Percentiles rank a stretch among this genome's conserved stretches.
Evolutionary conservation across 495 filamentous ascomycete species (phyloP).

Genomic region (Oleoguttula mirabilis): DNA sequence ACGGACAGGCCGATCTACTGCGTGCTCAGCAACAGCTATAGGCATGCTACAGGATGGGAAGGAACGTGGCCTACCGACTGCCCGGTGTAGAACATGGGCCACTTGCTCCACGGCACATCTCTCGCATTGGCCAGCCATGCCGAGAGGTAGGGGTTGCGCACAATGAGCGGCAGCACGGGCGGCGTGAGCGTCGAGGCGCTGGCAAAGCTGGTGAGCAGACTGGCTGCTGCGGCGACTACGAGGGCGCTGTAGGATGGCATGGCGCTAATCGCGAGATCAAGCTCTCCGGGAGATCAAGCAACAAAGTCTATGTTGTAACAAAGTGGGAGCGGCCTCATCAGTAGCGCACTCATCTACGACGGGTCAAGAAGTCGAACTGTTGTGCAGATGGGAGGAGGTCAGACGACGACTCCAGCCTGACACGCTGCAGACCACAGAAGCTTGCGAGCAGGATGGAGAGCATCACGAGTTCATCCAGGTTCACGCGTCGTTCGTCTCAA

Average conservation of each 20-base stretch:
- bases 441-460: neutral
- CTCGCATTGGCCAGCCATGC: slow-evolving; percentile 75
- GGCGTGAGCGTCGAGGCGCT: slow-evolving; percentile 44
- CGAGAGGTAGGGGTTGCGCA: slow-evolving; percentile 85
- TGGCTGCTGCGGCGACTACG: slow-evolving; percentile 3
- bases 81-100: slow-evolving; percentile 94
- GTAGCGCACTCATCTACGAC: neutral
- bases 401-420: neutral
- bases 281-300: neutral
- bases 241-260: neutral
- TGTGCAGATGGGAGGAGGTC: neutral
- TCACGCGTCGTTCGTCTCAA: neutral
- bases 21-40: no score
- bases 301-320: neutral
- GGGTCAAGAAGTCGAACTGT: neutral
- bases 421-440: neutral
- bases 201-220: slow-evolving; percentile 14
- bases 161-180: slow-evolving; percentile 74
- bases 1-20: slow-evolving; percentile 69
- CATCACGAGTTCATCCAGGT: neutral
- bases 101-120: slow-evolving; percentile 73
- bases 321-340: neutral
- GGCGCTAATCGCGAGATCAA: no score
- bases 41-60: neutral
- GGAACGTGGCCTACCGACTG: slow-evolving; percentile 46